Evolutionary conservation across 2,329 filamentous ascomycete genomes (phyloP).

Genomic region (Pyrenochaeta sp.): DNA sequence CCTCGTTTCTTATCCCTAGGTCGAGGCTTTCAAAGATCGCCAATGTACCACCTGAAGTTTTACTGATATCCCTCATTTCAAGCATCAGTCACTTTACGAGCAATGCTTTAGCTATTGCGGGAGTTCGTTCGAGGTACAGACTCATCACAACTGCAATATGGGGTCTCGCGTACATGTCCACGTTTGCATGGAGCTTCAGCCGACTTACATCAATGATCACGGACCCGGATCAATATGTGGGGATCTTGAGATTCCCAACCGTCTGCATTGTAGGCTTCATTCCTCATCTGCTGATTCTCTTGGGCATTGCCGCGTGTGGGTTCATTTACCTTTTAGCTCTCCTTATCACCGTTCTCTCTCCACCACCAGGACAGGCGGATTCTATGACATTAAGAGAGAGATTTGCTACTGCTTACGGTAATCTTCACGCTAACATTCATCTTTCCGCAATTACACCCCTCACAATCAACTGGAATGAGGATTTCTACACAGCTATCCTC

Average conservation of each 20-base stretch:
- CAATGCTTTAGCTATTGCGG: slow-evolving; percentile 81
- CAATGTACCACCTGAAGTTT: slow-evolving; percentile 88
- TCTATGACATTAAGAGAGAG: slow-evolving; percentile 65
- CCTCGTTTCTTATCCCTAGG: slow-evolving; percentile 52
- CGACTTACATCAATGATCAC: slow-evolving; percentile 49
- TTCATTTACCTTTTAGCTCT: slow-evolving; percentile 82
- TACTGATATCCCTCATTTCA: slow-evolving; percentile 87
- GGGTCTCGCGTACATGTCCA: slow-evolving; percentile 88
- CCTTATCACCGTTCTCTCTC: slow-evolving; percentile 74
- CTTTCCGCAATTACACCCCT: slow-evolving; percentile 72
- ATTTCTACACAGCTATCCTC: slow-evolving; percentile 92
- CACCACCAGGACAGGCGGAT: slow-evolving; percentile 61
- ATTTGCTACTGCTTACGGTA: slow-evolving; percentile 76
- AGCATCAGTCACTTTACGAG: slow-evolving; percentile 88
- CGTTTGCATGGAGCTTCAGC: slow-evolving; percentile 78
- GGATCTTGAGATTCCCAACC: slow-evolving; percentile 86
- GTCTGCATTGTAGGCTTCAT: slow-evolving; percentile 96
- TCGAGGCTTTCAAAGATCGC: slow-evolving; percentile 77
- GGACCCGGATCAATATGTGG: slow-evolving; percentile 61
- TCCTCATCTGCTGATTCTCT: slow-evolving; percentile 86
- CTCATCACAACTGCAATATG: slow-evolving; percentile 88
- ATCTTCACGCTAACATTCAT: slow-evolving; percentile 91
- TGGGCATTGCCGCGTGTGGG: slow-evolving; percentile 78
- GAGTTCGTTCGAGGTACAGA: slow-evolving; percentile 80
- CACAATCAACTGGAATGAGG: slow-evolving; percentile 83